Evolutionary conservation across 331 rosid genomes (phyloP).

Genomic region (Phaseolus coccineus): DNA sequence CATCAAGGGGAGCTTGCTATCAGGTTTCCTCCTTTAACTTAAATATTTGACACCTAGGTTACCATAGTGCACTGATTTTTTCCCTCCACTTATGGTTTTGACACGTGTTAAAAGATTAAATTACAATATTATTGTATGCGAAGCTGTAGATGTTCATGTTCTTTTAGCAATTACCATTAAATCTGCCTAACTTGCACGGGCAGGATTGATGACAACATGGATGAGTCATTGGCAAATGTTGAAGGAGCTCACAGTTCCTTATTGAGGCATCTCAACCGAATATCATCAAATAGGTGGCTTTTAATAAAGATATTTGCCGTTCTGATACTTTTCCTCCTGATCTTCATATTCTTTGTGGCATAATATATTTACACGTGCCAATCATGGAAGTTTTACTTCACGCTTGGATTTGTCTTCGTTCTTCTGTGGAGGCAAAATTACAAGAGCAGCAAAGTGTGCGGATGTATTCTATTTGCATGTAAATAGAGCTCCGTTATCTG

Average conservation of each 20-base stretch:
- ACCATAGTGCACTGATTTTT: conserved; percentile 31
- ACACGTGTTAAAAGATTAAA: background rate
- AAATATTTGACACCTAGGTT: conserved; percentile 11
- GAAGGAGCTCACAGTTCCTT: conserved; percentile 92
- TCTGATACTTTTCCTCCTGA: conserved; percentile 68
- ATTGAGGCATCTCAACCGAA: conserved; percentile 81
- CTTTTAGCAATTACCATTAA: conserved; percentile 42
- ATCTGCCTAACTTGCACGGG: conserved; percentile 38
- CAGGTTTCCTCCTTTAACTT: conserved; percentile 64
- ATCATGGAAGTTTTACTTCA: conserved; percentile 41
- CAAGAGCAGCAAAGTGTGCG: conserved; percentile 39
- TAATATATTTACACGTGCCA: conserved; percentile 43
- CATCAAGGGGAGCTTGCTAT: conserved; percentile 99
- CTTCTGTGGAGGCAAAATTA: conserved; percentile 26
- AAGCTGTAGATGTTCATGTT: conserved; percentile 30
- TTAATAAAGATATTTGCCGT: conserved; percentile 79
- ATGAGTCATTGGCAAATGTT: conserved; percentile 84
- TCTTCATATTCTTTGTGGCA: conserved; percentile 87
- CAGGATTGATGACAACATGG: conserved; percentile 98
- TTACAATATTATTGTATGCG: conserved; percentile 10
- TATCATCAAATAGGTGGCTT: conserved; percentile 93
- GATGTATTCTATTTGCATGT: conserved; percentile 39
- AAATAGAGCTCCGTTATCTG: conserved; percentile 44
- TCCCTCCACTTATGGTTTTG: conserved; percentile 33
- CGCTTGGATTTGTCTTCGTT: conserved; percentile 35